A percentile compares a stretch with the other conserved stretches of the same genome.
These are phyloP conservation scores for Botrytis sinoallii DNA, from an alignment of 2,329 filamentous ascomycete species.

Conservation along the genomic window DNA sequence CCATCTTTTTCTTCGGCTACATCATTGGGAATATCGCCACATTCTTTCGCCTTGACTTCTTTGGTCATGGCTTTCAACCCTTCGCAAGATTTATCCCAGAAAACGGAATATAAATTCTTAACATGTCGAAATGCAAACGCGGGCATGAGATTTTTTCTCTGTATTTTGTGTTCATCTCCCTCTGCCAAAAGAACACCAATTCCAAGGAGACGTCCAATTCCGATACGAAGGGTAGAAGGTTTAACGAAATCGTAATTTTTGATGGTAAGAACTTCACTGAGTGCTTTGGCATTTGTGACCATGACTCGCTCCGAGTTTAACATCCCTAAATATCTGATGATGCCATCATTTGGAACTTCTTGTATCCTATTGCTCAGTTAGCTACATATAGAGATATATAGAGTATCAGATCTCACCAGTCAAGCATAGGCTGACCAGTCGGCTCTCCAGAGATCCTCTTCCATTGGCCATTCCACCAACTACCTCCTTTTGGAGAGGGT, in stretches of 20 bases:
- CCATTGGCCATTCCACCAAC: slow-evolving; percentile 47
- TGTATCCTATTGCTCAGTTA: slow-evolving; percentile 47
- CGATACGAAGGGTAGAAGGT: slow-evolving; percentile 51
- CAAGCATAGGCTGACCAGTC: slow-evolving; percentile 40
- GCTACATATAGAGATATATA: background rate
- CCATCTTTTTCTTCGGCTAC: slow-evolving; percentile 10
- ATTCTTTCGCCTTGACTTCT: slow-evolving; percentile 42
- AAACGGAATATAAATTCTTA: slow-evolving; percentile 78
- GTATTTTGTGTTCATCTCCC: slow-evolving; percentile 83
- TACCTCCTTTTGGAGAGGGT: slow-evolving; percentile 47
- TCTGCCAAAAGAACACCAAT: slow-evolving; percentile 75
- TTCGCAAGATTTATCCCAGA: slow-evolving; percentile 75
- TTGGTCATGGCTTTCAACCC: slow-evolving; percentile 60
- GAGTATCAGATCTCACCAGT: slow-evolving; percentile 36
- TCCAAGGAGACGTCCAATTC: slow-evolving; percentile 63
- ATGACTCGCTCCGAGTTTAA: slow-evolving; percentile 64
- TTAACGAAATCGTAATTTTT: slow-evolving; percentile 70
- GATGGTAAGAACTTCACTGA: slow-evolving; percentile 67
- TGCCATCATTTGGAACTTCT: slow-evolving; percentile 61
- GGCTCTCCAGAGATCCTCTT: slow-evolving; percentile 39
- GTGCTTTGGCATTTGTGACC: slow-evolving; percentile 58
- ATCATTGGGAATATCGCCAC: slow-evolving; percentile 39
- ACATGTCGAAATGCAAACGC: slow-evolving; percentile 84
- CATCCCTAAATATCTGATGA: slow-evolving; percentile 63
- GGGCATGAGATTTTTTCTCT: slow-evolving; percentile 75